These are phyloP conservation scores for Vitis amurensis DNA, from an alignment of 164 flowering plant genomes.

Conservation along the genomic window DNA sequence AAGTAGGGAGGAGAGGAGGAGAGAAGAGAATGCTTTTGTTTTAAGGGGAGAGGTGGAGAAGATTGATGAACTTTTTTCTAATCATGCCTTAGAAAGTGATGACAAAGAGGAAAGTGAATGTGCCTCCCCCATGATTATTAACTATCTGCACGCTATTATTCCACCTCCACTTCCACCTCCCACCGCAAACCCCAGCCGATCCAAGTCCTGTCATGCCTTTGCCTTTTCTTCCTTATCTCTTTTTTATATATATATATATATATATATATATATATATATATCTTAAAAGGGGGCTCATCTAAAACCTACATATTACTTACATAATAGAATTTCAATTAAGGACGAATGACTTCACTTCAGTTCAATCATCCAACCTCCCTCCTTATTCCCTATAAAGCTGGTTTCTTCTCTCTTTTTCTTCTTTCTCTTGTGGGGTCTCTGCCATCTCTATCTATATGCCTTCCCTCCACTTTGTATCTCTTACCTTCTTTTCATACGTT, in stretches of 20 bases:
- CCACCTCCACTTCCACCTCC: conserved; percentile 35
- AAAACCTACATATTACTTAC: not conserved
- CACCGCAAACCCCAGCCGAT: conserved; percentile 32
- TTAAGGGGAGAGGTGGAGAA: conserved; percentile 7
- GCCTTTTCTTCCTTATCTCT: conserved; percentile 4
- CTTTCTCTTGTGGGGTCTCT: conserved; percentile 27
- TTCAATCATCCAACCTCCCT: conserved; percentile 25
- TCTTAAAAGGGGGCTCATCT: not conserved
- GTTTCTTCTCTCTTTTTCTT: conserved; percentile 15
- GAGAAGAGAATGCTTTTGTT: not conserved
- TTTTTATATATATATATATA: too few relatives aligned
- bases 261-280: too few relatives aligned
- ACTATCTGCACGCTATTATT: conserved; percentile 25
- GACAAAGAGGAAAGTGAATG: conserved; percentile 64
- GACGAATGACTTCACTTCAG: conserved; percentile 21
- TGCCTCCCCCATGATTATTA: conserved; percentile 46
- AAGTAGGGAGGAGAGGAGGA: not conserved
- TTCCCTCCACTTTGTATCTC: conserved; percentile 35
- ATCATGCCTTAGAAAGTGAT: conserved; percentile 57
- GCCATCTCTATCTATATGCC: conserved; percentile 12
- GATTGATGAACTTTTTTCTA: conserved; percentile 36
- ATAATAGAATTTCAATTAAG: not conserved
- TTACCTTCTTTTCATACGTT: conserved; percentile 9
- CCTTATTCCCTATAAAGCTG: conserved; percentile 41
- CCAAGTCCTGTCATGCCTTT: conserved; percentile 34